Conservation (phyloP, 2,329 filamentous ascomycete genomes). For the Dothideomycetes sp. region DNA sequence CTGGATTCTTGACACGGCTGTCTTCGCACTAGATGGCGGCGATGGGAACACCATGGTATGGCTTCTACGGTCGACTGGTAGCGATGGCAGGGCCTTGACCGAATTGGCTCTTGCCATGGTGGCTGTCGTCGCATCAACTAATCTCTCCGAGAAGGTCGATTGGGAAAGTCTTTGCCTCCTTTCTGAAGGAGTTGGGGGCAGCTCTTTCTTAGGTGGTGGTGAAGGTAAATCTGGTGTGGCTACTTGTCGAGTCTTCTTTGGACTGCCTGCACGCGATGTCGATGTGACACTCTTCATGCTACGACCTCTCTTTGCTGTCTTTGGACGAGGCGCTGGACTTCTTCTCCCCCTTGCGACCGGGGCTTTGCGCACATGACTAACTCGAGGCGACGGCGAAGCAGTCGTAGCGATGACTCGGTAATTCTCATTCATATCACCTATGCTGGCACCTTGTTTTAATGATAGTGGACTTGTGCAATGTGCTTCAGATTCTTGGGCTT, state of each 20-base stretch:
- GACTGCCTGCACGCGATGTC: constrained; percentile 4
- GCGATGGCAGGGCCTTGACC: constrained; percentile 10
- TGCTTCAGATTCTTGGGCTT: not conserved
- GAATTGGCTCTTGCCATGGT: not conserved
- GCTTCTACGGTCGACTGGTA: not conserved
- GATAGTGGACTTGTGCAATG: constrained; percentile 9
- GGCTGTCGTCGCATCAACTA: too few relatives aligned
- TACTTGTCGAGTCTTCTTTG: constrained; percentile 5
- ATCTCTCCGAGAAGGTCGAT: too few relatives aligned
- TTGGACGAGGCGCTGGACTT: constrained; percentile 7
- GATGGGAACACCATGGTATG: constrained; percentile 5
- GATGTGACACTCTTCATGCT: not conserved
- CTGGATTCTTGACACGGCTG: constrained; percentile 4
- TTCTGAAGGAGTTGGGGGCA: constrained; percentile 25
- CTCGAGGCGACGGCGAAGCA: constrained; percentile 6
- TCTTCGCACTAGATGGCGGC: constrained; percentile 13
- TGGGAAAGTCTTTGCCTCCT: not conserved
- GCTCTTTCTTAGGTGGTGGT: constrained; percentile 24
- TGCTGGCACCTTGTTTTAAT: not conserved
- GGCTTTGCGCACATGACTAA: not conserved
- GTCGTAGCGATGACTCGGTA: constrained; percentile 7
- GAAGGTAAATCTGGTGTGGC: constrained; percentile 21
- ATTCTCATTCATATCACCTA: constrained; percentile 1
- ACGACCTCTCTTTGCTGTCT: constrained; percentile 10
- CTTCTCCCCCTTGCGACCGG: constrained; percentile 2